Evolutionary conservation across 768 basidiomycete species (phyloP).

Genomic region (Leccinum disarticulatum): DNA sequence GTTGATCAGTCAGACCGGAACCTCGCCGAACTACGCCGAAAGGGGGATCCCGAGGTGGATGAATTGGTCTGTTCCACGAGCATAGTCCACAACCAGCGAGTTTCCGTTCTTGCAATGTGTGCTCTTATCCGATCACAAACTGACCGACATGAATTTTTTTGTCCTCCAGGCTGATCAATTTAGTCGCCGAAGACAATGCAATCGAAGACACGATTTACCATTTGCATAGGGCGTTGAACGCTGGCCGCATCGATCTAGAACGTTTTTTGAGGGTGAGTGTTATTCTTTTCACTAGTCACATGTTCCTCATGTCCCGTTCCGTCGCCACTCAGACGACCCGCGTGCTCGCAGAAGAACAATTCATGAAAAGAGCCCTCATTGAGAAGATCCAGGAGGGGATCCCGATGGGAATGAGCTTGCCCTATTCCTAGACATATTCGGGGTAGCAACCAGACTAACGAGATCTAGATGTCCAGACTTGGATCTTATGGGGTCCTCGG

Average conservation of each 20-base stretch:
- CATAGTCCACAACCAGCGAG: conserved; percentile 95
- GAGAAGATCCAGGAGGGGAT: conserved; percentile 80
- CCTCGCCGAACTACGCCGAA: conserved; percentile 72
- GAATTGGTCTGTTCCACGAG: conserved; percentile 94
- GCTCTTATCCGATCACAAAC: conserved; percentile 3
- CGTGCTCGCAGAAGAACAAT: conserved; percentile 91
- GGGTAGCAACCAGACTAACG: conserved; percentile 26
- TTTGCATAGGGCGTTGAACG: conserved; percentile 88
- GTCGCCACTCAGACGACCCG: conserved; percentile 63
- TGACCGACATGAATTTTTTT: conserved; percentile 14
- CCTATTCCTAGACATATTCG: conserved; percentile 42
- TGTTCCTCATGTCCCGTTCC: conserved; percentile 16
- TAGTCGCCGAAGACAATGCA: conserved; percentile 99
- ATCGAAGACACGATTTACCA: conserved; percentile 99
- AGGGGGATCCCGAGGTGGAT: conserved; percentile 92
- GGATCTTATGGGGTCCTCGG: conserved; percentile 35
- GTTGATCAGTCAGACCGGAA: conserved; percentile 71
- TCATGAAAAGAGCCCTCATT: conserved; percentile 92
- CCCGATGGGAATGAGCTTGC: conserved; percentile 46
- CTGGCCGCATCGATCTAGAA: conserved; percentile 90
- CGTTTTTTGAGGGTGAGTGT: conserved; percentile 82
- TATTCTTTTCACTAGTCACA: conserved; percentile 18
- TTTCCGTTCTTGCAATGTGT: neutral
- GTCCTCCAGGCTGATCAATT: conserved; percentile 74
- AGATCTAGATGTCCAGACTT: conserved; percentile 27